Evolutionary conservation across 192 early-diverging fungal species (phyloP), one percentile per base, ranked within the genome.

Genomic region (Podila horticola): DNA sequence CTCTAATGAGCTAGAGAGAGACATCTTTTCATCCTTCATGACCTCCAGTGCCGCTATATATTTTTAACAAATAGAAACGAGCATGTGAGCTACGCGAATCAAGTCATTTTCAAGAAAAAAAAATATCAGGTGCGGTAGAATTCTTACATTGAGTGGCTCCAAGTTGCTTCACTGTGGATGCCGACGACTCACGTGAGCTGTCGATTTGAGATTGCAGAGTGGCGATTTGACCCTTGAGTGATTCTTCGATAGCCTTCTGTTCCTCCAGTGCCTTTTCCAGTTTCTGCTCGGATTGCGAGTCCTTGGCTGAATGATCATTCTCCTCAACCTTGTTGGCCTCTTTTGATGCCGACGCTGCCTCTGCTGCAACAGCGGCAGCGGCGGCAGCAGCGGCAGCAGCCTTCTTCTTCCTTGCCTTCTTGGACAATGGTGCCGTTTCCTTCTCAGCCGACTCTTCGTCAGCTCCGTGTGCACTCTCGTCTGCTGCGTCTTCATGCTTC

Each of bases 81-180:
- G 41, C 9, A 30, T 33, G 30, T n/a, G 26, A 64, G 22, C 24
- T 33, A n/a, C 4, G 9, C 17, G 17, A 34, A 13, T 12, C 17
- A 13, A 69, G 1, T 7, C 33, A 20, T 60, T 11, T 36, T 59
- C 4, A 11, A 19, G 1, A 62, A 10, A 30, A 0, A 41, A 57
- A 24, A 26, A 19, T 6, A 19, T 6, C 7, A n/a, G n/a, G 22
- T 24, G 52, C 50, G 51, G 0, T n/a, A 24, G 20, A 5, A 48
- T 33, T 20, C 60, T 67, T 76, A 57, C 74, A 77, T 74, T 86
- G 70, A n/a, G 75, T 84, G 12, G 79, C 77, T 13, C 67, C 72
- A 36, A 85, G 69, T 28, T 82, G 60, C 15, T 71, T 55, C 26
- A 69, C 63, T 24, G 74, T 74, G n/a, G 28, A 62, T 2, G 62